Conservation (phyloP, 2,329 filamentous ascomycete genomes). For the Colletotrichum gigasporum region DNA sequence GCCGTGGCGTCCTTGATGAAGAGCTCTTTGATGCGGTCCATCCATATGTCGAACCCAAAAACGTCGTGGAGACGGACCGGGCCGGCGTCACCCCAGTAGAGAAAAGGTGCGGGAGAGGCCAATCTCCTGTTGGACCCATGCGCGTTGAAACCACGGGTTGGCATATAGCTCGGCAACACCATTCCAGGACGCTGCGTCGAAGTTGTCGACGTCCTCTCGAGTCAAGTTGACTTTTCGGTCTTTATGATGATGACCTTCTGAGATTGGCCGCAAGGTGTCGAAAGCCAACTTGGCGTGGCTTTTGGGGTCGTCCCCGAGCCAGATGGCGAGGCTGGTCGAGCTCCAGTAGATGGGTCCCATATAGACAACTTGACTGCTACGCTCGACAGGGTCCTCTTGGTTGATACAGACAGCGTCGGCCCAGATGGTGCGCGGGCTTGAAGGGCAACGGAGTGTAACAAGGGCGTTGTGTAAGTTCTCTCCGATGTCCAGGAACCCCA, state of each 20-base stretch:
- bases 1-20: neutral
- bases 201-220: neutral
- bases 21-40: neutral
- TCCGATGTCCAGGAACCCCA: constrained; percentile 40
- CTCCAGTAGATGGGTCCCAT: constrained; percentile 48
- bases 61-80: neutral
- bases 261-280: neutral
- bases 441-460: constrained; percentile 37
- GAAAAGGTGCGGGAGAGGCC: neutral
- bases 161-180: neutral
- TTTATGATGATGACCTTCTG: neutral
- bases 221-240: neutral
- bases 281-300: neutral
- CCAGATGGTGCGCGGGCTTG: constrained; percentile 41
- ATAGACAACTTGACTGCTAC: constrained; percentile 45
- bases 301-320: constrained; percentile 38
- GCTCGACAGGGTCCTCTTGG: constrained; percentile 45
- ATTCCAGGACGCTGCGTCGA: neutral
- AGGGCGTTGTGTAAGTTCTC: constrained; percentile 42
- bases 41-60: neutral
- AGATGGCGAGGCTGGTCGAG: constrained; percentile 44
- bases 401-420: constrained; percentile 51
- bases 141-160: neutral
- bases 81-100: neutral
- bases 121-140: neutral